Conservation (phyloP, 768 basidiomycete genomes). For the Daedalea quercina region DNA sequence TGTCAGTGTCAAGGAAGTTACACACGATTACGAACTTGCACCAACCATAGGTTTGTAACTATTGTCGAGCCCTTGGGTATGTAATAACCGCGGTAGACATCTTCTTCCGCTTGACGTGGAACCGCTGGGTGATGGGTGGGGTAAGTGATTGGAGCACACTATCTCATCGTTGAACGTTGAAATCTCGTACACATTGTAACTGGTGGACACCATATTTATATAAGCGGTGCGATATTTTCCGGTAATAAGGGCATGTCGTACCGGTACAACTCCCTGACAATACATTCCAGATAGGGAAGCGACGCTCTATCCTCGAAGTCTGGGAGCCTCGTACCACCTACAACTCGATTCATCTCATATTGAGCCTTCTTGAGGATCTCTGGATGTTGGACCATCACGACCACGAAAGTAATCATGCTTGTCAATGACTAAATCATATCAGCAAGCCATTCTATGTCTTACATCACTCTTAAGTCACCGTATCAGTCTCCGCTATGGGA, state of each 20-base stretch:
- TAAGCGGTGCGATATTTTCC: too few relatives aligned
- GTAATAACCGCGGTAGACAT: background rate
- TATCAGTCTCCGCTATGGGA: conserved; percentile 13
- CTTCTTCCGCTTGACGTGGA: background rate
- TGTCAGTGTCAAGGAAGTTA: too few relatives aligned
- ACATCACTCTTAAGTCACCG: background rate
- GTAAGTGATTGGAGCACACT: too few relatives aligned
- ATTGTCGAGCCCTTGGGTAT: conserved; percentile 22
- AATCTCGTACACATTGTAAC: background rate
- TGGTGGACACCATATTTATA: background rate
- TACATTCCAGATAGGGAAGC: conserved; percentile 8
- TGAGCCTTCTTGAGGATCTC: conserved; percentile 15
- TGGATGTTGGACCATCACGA: conserved; percentile 12
- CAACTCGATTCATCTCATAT: conserved; percentile 20
- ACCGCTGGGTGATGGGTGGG: too few relatives aligned
- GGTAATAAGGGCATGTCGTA: background rate
- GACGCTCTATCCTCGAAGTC: conserved; percentile 7
- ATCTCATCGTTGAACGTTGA: too few relatives aligned
- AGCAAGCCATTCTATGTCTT: background rate
- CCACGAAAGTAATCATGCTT: conserved; percentile 8
- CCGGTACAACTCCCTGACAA: conserved; percentile 6
- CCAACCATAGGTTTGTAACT: conserved; percentile 12
- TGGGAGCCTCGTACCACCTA: conserved; percentile 18
- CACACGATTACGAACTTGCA: background rate
- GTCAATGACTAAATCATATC: background rate